phyloP scores from a whole-genome alignment of 208 protist genomes.

The Naegleria lovaniensis region DNA sequence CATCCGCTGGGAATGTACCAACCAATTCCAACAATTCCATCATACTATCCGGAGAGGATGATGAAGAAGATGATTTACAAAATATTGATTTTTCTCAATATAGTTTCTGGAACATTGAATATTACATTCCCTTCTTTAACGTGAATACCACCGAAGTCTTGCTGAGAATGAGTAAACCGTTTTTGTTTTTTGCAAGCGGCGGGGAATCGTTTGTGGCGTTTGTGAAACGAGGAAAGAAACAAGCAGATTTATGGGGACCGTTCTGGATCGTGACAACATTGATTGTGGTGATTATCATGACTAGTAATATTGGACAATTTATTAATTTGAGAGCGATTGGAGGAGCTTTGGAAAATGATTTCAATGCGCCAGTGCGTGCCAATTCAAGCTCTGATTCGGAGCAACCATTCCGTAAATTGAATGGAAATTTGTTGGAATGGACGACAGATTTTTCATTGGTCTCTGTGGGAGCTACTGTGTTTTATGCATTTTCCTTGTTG shows the following conservation, averaged over 20 bases:
- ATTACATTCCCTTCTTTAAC: conserved; percentile 20
- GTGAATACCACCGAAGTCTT: neutral
- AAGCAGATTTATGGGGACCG: conserved; percentile 8
- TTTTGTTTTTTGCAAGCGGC: neutral
- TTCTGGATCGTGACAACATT: conserved; percentile 16
- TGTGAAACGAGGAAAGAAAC: neutral
- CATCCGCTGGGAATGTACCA: no score
- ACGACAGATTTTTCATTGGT: neutral
- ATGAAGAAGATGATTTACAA: neutral
- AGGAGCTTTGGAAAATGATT: neutral
- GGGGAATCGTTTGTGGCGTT: neutral
- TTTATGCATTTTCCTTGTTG: neutral
- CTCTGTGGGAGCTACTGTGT: neutral
- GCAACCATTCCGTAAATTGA: neutral
- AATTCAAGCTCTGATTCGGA: neutral
- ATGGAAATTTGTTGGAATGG: neutral
- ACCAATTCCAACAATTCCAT: neutral
- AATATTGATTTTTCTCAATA: neutral
- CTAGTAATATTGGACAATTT: neutral
- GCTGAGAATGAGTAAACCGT: neutral
- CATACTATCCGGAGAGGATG: neutral
- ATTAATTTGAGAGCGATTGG: neutral
- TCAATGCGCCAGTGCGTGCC: neutral
- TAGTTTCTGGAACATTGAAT: conserved; percentile 20
- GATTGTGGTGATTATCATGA: neutral